Percentiles rank a stretch among this genome's conserved stretches.
phyloP scores from a whole-genome alignment of 176 grass and related monocot species.

The Carex cristatella region DNA sequence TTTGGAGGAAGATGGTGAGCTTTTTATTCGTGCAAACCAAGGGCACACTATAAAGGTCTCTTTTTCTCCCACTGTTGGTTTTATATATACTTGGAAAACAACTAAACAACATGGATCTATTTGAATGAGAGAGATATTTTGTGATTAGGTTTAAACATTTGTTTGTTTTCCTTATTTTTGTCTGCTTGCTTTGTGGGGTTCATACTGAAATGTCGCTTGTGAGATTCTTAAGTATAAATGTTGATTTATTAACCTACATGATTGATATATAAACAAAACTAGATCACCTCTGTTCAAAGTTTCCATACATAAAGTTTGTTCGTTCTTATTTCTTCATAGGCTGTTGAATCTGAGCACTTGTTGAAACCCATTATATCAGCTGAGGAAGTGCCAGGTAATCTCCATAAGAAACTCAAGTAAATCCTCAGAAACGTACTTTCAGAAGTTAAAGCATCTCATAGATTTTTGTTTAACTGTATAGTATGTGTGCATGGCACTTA shows the following conservation, averaged over 20 bases:
- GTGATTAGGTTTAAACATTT: neutral
- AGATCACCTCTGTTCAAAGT: neutral
- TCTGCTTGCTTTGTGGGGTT: neutral
- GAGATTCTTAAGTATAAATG: neutral
- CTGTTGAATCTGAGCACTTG: slow-evolving; percentile 69
- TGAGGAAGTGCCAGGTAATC: slow-evolving; percentile 61
- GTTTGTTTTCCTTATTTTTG: neutral
- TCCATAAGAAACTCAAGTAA: neutral
- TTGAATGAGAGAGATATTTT: neutral
- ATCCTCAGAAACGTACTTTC: slow-evolving; percentile 9
- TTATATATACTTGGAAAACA: neutral
- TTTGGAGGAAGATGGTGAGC: slow-evolving; percentile 75
- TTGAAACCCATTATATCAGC: slow-evolving; percentile 78
- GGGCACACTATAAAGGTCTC: slow-evolving; percentile 62
- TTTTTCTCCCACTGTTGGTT: slow-evolving; percentile 10
- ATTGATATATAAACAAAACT: neutral
- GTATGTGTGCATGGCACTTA: slow-evolving; percentile 92
- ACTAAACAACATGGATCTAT: neutral
- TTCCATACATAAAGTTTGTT: neutral
- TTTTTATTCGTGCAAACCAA: slow-evolving; percentile 82
- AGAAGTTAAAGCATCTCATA: slow-evolving; percentile 28
- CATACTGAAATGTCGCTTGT: neutral
- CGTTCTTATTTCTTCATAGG: slow-evolving; percentile 31
- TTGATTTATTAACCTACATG: neutral
- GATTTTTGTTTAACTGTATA: slow-evolving; percentile 20